A percentile compares a stretch with the other conserved stretches of the same genome.
phyloP scores from a whole-genome alignment of 768 basidiomycete genomes.

The Leucosporidium creatinivorum region DNA sequence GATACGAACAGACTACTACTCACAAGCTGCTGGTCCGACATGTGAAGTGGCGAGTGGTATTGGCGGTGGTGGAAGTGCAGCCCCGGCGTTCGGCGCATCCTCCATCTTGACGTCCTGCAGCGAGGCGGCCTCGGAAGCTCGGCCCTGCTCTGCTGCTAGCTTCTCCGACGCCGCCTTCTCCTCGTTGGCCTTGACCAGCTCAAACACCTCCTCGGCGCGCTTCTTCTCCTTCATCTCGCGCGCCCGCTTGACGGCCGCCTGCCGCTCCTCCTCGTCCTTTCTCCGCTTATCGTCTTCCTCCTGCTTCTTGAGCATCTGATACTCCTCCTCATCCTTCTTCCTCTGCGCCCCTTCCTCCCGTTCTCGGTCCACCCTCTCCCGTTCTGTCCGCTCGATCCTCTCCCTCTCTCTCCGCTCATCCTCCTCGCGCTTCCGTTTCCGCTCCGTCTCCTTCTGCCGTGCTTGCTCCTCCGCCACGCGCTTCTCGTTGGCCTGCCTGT shows the following conservation, averaged over 20 bases:
- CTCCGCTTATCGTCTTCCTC: not conserved
- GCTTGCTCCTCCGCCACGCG: slow-evolving; percentile 2
- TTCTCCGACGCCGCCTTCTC: too few relatives aligned
- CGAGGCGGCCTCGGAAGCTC: not conserved
- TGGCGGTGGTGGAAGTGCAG: not conserved
- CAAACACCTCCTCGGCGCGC: slow-evolving; percentile 9
- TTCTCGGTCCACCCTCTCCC: not conserved
- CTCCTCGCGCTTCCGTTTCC: not conserved
- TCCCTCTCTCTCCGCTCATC: not conserved
- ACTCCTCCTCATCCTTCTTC: not conserved
- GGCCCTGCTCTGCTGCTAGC: not conserved
- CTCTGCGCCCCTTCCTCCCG: slow-evolving; percentile 3
- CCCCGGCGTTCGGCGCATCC: not conserved
- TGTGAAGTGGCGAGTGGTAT: not conserved
- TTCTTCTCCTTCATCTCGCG: slow-evolving; percentile 15
- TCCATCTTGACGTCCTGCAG: not conserved
- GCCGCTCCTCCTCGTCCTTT: not conserved
- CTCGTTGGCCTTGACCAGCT: slow-evolving; percentile 4
- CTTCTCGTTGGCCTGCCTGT: slow-evolving; percentile 3
- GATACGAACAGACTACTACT: too few relatives aligned
- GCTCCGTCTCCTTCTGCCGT: slow-evolving; percentile 48
- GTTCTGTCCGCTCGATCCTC: not conserved
- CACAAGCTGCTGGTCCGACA: too few relatives aligned
- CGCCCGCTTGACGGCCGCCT: slow-evolving; percentile 43
- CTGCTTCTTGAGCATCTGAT: slow-evolving; percentile 41